These are phyloP conservation scores for Aureobasidium namibiae DNA, from an alignment of 2,329 filamentous ascomycete genomes.

Conservation along the genomic window DNA sequence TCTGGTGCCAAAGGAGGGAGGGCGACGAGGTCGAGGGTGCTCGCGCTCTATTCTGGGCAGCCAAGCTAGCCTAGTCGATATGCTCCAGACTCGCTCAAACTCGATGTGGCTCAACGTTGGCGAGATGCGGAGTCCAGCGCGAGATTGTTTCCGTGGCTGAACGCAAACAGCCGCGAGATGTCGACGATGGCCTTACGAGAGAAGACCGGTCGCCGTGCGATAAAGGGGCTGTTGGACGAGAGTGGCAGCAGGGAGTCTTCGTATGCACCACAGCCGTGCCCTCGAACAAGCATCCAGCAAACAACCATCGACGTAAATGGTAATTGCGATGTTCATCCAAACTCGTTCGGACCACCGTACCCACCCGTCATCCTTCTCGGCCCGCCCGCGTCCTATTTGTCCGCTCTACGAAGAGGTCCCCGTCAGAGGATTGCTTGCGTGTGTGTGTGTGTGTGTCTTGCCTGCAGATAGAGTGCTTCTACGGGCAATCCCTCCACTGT, in stretches of 20 bases:
- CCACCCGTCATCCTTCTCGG: not conserved
- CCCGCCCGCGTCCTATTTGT: not conserved
- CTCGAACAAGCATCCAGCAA: not conserved
- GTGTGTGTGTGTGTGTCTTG: not conserved
- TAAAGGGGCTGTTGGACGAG: not conserved
- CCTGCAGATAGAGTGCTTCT: conserved; percentile 8
- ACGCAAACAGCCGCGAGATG: not conserved
- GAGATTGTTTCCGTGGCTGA: not conserved
- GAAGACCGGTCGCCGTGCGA: not conserved
- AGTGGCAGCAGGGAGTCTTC: not conserved
- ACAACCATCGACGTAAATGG: not conserved
- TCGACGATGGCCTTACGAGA: not conserved
- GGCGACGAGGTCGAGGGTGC: not conserved
- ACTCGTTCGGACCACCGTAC: not conserved
- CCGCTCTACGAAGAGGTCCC: not conserved
- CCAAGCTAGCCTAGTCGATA: conserved; percentile 1
- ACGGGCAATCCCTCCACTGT: not conserved
- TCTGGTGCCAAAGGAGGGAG: not conserved
- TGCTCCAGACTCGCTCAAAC: conserved; percentile 8
- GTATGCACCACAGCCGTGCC: not conserved
- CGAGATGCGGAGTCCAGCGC: not conserved
- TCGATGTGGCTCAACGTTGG: not conserved
- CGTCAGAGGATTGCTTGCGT: not conserved
- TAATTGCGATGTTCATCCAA: conserved; percentile 1
- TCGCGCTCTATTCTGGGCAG: conserved; percentile 4